Evolutionary conservation across 164 flowering plant species (phyloP), one percentile per base, ranked within the genome.

Genomic region (Aristolochia californica): DNA sequence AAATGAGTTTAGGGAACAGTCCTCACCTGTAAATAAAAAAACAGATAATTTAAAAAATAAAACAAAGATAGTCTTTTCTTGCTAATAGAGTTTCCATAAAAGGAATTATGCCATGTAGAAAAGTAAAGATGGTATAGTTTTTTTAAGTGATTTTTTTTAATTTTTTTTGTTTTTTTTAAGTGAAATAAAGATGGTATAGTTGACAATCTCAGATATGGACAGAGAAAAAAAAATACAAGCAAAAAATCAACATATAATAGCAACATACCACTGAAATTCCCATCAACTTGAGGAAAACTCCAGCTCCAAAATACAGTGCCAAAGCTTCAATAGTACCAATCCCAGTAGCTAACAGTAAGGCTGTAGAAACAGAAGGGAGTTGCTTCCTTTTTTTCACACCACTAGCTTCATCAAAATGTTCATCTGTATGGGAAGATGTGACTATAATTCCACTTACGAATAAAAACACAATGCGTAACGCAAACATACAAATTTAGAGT

Each of bases 321-420:
- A 76, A 14, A 59, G 91, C 99, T 82, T 94, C 96, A 66, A 86
- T 62, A n/a, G 80, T 64, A 57, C 97, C 99, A 68, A 90, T 82
- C 52, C 78, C 86, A 69, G 78, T 64, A 20, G 97, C 93, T 67
- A 94, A 76, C 21, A 84, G 59, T 58, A 88, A 69, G 55, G 99
- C 95, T 27, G 97, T 90, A 43, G 99, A 86, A 43, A 94, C 97
- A 14, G 99, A 90, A 28, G 97, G 71, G 54, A 90, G 69, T 61
- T 84, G 96, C 73, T 67, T 80, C 67, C 83, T 83, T 77, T 74
- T 79, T 59, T 53, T 43, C 38, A 62, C 51, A 57, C 66, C 68
- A 52, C 17, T 34, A 47, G 47, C 70, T 57, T 61, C 72, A n/a
- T 43, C 61, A 55, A 11, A 45, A 65, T 13, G 59, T 49, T 20